These are phyloP conservation scores for Lepidium aucheri DNA, from an alignment of 345 rosid genomes.

Conservation along the genomic window DNA sequence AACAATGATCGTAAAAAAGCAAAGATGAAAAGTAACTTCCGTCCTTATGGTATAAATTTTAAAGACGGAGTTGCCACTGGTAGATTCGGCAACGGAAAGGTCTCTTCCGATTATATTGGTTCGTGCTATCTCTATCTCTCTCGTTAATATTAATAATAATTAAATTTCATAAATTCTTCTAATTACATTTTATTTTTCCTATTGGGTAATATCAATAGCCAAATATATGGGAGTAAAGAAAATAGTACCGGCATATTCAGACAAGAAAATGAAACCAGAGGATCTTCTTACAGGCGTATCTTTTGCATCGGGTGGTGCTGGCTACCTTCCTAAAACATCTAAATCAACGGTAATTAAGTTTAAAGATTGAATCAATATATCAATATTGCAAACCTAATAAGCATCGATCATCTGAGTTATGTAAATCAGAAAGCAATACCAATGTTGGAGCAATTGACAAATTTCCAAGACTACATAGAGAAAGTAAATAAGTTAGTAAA, in stretches of 20 bases:
- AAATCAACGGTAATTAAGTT: constrained; percentile 25
- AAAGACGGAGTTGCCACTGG: constrained; percentile 40
- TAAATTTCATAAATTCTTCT: not conserved
- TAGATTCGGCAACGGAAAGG: constrained; percentile 44
- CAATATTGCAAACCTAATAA: not conserved
- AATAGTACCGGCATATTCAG: constrained; percentile 47
- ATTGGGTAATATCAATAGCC: constrained; percentile 23
- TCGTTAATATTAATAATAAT: too few species aligned
- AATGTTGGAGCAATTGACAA: constrained; percentile 27
- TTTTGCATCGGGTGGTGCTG: constrained; percentile 65
- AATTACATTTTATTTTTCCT: not conserved
- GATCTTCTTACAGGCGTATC: constrained; percentile 60
- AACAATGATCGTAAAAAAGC: constrained; percentile 32
- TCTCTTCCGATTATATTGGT: constrained; percentile 41
- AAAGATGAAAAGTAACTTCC: constrained; percentile 37
- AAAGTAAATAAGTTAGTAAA: constrained; percentile 25
- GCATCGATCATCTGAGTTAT: not conserved
- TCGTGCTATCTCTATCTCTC: not conserved
- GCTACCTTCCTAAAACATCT: constrained; percentile 49
- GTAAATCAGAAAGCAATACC: constrained; percentile 25
- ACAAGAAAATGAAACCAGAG: constrained; percentile 28
- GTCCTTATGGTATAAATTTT: constrained; percentile 49
- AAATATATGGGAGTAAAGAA: constrained; percentile 51
- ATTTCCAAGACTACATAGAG: constrained; percentile 30
- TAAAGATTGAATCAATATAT: not conserved